phyloP scores from a whole-genome alignment of 495 filamentous ascomycete species.

The Aspergillus bertholletiae region DNA sequence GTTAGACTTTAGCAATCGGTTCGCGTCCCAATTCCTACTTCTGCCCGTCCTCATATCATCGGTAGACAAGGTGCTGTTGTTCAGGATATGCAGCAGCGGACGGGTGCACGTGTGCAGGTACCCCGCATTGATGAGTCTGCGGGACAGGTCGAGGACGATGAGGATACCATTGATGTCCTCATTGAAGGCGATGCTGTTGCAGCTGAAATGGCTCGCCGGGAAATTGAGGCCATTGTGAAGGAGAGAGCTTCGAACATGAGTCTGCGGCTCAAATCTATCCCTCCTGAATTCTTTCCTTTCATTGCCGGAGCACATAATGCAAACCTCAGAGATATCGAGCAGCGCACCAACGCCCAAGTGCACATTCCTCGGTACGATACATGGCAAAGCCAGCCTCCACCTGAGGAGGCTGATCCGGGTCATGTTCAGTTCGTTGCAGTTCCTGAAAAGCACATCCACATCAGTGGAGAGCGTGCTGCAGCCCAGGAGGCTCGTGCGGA shows the following conservation, averaged over 20 bases:
- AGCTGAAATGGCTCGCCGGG: conserved; percentile 72
- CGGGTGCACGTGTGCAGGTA: conserved; percentile 83
- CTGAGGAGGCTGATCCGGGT: conserved; percentile 58
- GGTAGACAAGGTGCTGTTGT: conserved; percentile 87
- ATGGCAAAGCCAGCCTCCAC: conserved; percentile 66
- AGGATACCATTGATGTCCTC: conserved; percentile 73
- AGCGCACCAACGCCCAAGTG: conserved; percentile 66
- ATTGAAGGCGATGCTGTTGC: conserved; percentile 90
- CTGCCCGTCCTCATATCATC: conserved; percentile 81
- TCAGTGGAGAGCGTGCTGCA: conserved; percentile 81
- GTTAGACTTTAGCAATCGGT: conserved; percentile 56
- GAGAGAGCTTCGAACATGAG: conserved; percentile 80
- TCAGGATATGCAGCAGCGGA: conserved; percentile 77
- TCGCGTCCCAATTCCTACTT: conserved; percentile 75
- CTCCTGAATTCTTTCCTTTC: conserved; percentile 93
- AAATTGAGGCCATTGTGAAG: conserved; percentile 78
- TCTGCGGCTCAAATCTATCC: conserved; percentile 72
- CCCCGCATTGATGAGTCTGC: conserved; percentile 67
- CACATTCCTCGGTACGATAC: conserved; percentile 77
- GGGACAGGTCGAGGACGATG: conserved; percentile 62
- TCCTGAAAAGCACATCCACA: conserved; percentile 66
- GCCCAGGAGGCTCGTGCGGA: conserved; percentile 74
- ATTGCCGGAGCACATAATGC: conserved; percentile 78
- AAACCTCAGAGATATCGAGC: conserved; percentile 63
- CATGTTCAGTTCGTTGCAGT: conserved; percentile 67